Conservation (phyloP, 2,329 filamentous ascomycete species). For the Fonsecaea pugnacius region DNA sequence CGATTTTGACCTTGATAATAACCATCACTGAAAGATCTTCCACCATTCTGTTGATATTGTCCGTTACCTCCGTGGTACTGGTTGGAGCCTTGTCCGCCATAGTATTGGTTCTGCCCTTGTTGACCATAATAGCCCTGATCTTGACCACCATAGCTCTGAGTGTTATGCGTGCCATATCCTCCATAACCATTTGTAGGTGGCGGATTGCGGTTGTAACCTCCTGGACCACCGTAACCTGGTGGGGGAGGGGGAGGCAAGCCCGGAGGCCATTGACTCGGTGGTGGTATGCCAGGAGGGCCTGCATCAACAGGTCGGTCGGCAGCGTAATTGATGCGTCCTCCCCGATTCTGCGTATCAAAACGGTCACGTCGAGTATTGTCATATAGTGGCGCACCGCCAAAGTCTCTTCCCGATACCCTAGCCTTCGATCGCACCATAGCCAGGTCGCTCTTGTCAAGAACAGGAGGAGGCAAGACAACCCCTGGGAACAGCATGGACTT, state of each 20-base stretch:
- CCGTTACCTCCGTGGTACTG: constrained; percentile 36
- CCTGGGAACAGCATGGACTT: constrained; percentile 94
- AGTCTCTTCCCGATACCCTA: constrained; percentile 67
- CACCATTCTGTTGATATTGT: constrained; percentile 30
- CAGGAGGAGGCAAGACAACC: constrained; percentile 71
- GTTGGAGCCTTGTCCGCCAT: constrained; percentile 39
- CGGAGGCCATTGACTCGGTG: constrained; percentile 34
- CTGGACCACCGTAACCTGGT: constrained; percentile 37
- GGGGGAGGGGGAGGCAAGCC: constrained; percentile 32
- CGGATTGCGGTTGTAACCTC: constrained; percentile 35
- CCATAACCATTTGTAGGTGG: constrained; percentile 20
- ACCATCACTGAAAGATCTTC: constrained; percentile 26
- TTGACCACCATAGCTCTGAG: constrained; percentile 37
- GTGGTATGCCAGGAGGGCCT: constrained; percentile 41
- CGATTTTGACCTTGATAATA: constrained; percentile 29
- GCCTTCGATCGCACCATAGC: constrained; percentile 71
- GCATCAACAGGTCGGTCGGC: constrained; percentile 37
- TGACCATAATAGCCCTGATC: constrained; percentile 29
- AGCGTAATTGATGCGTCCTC: constrained; percentile 60
- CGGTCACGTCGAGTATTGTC: constrained; percentile 47
- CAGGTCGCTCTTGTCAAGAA: constrained; percentile 75
- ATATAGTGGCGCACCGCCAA: constrained; percentile 68
- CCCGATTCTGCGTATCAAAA: constrained; percentile 34
- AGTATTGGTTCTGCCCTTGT: constrained; percentile 40
- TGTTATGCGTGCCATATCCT: constrained; percentile 38